These are phyloP conservation scores for Clavariopsis aquatica DNA, from an alignment of 495 filamentous ascomycete genomes.

Conservation along the genomic window DNA sequence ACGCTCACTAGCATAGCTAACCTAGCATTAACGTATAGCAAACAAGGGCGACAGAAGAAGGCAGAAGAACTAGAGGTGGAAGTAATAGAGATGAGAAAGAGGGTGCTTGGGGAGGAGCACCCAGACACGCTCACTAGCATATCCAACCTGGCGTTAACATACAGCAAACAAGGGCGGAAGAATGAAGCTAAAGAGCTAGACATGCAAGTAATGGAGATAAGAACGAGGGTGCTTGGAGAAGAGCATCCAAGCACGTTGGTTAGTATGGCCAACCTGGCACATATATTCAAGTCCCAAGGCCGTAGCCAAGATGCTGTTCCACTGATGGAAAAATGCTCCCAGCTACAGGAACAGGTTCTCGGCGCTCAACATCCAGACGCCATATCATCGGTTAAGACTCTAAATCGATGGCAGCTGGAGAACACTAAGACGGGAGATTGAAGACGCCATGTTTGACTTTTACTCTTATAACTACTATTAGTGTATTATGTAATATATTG, in stretches of 20 bases:
- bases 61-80: constrained; percentile 4
- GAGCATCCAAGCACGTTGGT: constrained; percentile 19
- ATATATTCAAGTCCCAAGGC: constrained; percentile 9
- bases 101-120: constrained; percentile 12
- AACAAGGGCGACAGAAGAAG: no score
- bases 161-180: background rate
- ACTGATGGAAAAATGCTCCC: constrained; percentile 18
- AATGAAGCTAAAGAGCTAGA: background rate
- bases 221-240: constrained; percentile 17
- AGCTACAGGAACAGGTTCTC: constrained; percentile 14
- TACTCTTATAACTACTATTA: no score
- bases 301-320: constrained; percentile 17
- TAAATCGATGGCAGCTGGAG: background rate
- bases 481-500: no score
- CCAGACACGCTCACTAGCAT: background rate
- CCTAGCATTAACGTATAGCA: no score
- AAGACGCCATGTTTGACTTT: no score
- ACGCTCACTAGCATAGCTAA: background rate
- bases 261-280: constrained; percentile 18
- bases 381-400: background rate
- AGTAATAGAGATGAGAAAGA: constrained; percentile 21
- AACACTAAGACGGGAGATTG: background rate
- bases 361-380: constrained; percentile 16
- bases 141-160: constrained; percentile 1
- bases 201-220: constrained; percentile 15